These are phyloP conservation scores for Leptosphaerulina australis DNA, from an alignment of 2,329 filamentous ascomycete genomes.

Conservation along the genomic window DNA sequence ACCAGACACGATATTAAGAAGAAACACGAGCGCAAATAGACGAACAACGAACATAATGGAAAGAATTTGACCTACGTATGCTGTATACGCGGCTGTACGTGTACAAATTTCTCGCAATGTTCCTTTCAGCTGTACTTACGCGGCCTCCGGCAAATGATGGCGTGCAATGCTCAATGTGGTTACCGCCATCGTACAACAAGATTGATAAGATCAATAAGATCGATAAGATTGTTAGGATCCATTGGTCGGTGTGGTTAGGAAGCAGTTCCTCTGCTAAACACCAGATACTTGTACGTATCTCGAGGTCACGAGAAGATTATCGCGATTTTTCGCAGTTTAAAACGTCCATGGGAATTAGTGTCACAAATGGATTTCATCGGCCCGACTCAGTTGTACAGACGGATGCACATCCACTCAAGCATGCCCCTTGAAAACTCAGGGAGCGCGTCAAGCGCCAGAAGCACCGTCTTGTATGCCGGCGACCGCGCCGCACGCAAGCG, in stretches of 20 bases:
- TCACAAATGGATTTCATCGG: conserved; percentile 1
- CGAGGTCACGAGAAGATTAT: not conserved
- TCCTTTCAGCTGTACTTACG: conserved; percentile 17
- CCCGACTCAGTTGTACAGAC: conserved; percentile 9
- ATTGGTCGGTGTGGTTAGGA: conserved; percentile 1
- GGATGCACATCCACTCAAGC: conserved; percentile 1
- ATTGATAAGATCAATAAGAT: conserved; percentile 15
- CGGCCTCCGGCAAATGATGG: conserved; percentile 7
- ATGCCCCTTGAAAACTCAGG: not conserved
- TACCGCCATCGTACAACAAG: conserved; percentile 6
- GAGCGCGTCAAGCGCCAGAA: conserved; percentile 13
- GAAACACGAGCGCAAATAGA: not conserved
- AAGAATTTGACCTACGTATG: conserved; percentile 9
- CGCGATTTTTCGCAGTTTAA: not conserved
- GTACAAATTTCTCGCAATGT: conserved; percentile 13
- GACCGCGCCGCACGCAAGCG: conserved; percentile 9
- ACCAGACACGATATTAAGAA: not conserved
- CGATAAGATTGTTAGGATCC: conserved; percentile 12
- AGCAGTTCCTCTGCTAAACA: not conserved
- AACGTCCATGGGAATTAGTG: not conserved
- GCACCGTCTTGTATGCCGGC: not conserved
- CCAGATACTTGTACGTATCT: not conserved
- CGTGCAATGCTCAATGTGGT: conserved; percentile 11
- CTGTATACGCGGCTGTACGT: conserved; percentile 18
- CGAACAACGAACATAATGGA: not conserved